Conservation (phyloP, 495 filamentous ascomycete species). For the Wilcoxina mikolae region DNA sequence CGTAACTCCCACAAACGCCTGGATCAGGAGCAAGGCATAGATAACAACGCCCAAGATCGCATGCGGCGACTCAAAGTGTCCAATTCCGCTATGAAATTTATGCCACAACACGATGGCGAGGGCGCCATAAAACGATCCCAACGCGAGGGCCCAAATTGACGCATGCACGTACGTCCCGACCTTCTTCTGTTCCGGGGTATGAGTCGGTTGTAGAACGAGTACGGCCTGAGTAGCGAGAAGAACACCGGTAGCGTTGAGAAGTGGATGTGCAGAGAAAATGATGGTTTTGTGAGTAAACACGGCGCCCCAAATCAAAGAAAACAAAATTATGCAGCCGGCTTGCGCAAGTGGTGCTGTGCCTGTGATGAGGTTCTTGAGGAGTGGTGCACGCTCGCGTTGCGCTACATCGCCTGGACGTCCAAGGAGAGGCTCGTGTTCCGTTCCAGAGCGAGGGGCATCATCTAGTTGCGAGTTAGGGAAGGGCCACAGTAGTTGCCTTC, state of each 20-base stretch:
- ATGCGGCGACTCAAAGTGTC: slow-evolving; percentile 65
- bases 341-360: slow-evolving; percentile 58
- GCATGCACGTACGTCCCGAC: slow-evolving; percentile 55
- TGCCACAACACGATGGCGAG: slow-evolving; percentile 16
- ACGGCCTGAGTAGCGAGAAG: slow-evolving; percentile 62
- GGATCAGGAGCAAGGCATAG: slow-evolving; percentile 52
- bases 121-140: slow-evolving; percentile 15
- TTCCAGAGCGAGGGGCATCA: background rate
- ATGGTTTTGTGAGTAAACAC: slow-evolving; percentile 50
- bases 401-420: slow-evolving; percentile 56
- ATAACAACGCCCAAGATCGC: slow-evolving; percentile 65
- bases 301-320: slow-evolving; percentile 55
- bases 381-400: slow-evolving; percentile 46
- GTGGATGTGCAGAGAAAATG: slow-evolving; percentile 75
- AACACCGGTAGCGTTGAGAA: slow-evolving; percentile 59
- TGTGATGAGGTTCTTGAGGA: slow-evolving; percentile 57
- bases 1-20: slow-evolving; percentile 63
- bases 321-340: slow-evolving; percentile 45
- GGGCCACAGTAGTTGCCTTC: no score
- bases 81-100: slow-evolving; percentile 15
- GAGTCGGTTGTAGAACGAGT: slow-evolving; percentile 78
- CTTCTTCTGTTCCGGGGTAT: slow-evolving; percentile 56
- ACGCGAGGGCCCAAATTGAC: slow-evolving; percentile 46
- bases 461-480: background rate
- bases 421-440: slow-evolving; percentile 59